Conservation (phyloP, 164 flowering plant genomes). For the Warburgia ugandensis region DNA sequence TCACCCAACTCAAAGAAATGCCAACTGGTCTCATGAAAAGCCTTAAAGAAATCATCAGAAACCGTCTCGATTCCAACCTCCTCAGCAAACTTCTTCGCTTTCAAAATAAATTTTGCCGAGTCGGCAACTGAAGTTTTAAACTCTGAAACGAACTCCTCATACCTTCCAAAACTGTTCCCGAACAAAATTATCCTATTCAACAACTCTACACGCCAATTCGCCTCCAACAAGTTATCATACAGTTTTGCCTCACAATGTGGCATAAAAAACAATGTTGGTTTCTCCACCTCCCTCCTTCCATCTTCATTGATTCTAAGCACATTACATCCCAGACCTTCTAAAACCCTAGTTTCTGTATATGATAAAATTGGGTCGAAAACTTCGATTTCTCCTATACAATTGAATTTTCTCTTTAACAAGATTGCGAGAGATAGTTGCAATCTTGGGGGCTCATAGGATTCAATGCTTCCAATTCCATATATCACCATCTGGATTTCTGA, state of each 20-base stretch:
- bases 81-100: conserved; percentile 28
- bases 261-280: conserved; percentile 80
- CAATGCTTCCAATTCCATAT: conserved; percentile 91
- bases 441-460: conserved; percentile 54
- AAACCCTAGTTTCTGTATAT: conserved; percentile 44
- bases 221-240: conserved; percentile 61
- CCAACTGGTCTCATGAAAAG: conserved; percentile 85
- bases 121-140: conserved; percentile 26
- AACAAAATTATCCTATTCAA: conserved; percentile 47
- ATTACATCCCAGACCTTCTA: conserved; percentile 53
- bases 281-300: conserved; percentile 46
- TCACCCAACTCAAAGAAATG: conserved; percentile 45
- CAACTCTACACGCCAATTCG: conserved; percentile 18
- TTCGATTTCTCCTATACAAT: conserved; percentile 66
- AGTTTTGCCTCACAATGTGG: conserved; percentile 82
- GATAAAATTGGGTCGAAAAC: conserved; percentile 85
- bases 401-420: conserved; percentile 49
- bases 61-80: conserved; percentile 38
- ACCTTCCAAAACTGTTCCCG: conserved; percentile 67
- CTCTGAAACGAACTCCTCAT: conserved; percentile 28
- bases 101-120: conserved; percentile 37
- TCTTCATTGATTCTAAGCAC: conserved; percentile 62
- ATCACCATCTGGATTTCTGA: conserved; percentile 63
- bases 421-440: conserved; percentile 70
- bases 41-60: conserved; percentile 52